phyloP scores from a whole-genome alignment of 768 basidiomycete genomes.

The Exsudoporus frostii region DNA sequence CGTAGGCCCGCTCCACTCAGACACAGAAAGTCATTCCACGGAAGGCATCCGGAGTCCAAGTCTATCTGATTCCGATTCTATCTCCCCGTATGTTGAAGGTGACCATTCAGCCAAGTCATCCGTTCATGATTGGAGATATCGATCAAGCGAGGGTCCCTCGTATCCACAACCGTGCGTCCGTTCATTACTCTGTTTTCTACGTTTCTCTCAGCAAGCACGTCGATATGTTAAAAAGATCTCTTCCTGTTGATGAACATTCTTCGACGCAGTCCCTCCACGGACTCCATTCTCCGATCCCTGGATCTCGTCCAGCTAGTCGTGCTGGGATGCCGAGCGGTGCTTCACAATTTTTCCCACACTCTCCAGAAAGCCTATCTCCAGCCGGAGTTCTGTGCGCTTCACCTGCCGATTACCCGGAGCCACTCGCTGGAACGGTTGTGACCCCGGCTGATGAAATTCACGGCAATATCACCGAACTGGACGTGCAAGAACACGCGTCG shows the following conservation, averaged over 20 bases:
- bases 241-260: not conserved
- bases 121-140: not conserved
- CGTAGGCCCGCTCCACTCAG: not conserved
- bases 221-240: not conserved
- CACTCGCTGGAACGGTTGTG: not conserved
- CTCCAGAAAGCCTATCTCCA: not conserved
- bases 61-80: not conserved
- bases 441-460: not conserved
- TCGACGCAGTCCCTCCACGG: not conserved
- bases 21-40: not conserved
- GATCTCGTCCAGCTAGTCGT: not conserved
- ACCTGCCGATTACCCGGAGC: not conserved
- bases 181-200: not conserved
- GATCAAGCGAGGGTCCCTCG: not conserved
- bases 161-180: not conserved
- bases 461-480: not conserved
- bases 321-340: not conserved
- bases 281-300: not conserved
- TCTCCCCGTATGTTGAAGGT: not conserved
- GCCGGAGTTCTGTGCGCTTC: not conserved
- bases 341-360: not conserved
- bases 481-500: not conserved
- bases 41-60: not conserved
- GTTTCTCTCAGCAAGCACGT: not conserved
- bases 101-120: not conserved